Evolutionary conservation across 345 rosid genomes (phyloP), one percentile per base, ranked within the genome.

Genomic region (Microthlaspi erraticum): DNA sequence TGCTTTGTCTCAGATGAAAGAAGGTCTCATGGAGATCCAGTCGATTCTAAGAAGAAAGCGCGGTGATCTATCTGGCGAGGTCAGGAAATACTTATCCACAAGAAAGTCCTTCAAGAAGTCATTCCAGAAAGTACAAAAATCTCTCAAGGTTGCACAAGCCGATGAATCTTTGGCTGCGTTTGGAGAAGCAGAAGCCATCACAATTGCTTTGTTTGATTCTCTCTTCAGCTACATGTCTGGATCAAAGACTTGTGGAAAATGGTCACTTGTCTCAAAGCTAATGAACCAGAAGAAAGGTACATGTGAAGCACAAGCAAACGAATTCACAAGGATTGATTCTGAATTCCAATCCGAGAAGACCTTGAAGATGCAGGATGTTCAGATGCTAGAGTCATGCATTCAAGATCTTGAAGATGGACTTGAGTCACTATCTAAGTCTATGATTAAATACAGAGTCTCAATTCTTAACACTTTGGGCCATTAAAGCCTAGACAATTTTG

Each of bases 391-490:
- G 56, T n/a, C 66, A 17, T 68, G 72, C 76, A 71, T 82, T 66
- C 79, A 77, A 60, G 74, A 76, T 74, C 66, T 81, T 16, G 81
- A 79, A 60, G 79, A 79, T 23, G 80, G 79, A 20, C 37, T 61
- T 51, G 81, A 81, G 1, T 56, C 61, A 48, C 17, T 77, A 12
- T 78, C 68, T 2, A 77, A 65, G 66, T 62, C 76, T 7, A 38
- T 80, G 60, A 79, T 82, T 34, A 82, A 79, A 62, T 60, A 68
- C 43, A 79, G 83, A 64, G 85, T 63, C 20, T 79, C 76, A 7
- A 34, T 85, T 66, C 86, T 85, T 34, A 82, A 75, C 54, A 61
- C 62, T 7, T 48, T 79, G 50, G 70, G 53, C 53, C 37, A 46
- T 31, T 79, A 64, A 68, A 16, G 31, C 5, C 37, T 74, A 79